These are phyloP conservation scores for Colletotrichum navitas DNA, from an alignment of 2,329 filamentous ascomycete species.

Conservation along the genomic window DNA sequence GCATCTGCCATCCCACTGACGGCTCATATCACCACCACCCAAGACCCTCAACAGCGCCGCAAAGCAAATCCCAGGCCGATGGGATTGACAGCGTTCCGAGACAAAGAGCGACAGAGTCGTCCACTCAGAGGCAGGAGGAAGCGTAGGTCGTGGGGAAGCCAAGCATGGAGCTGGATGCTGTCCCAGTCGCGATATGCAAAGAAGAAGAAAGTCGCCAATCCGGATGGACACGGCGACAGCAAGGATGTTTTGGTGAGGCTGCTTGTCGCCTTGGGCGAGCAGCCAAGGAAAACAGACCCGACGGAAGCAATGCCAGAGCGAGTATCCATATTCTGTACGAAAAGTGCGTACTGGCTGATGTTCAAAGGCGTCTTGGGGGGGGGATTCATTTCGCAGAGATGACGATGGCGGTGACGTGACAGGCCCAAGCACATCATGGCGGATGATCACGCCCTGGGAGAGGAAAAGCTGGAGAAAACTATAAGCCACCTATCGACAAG, in stretches of 20 bases:
- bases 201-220: conserved; percentile 26
- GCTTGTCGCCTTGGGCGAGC: neutral
- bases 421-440: conserved; percentile 17
- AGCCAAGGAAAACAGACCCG: neutral
- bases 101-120: conserved; percentile 20
- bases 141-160: conserved; percentile 22
- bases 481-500: no score
- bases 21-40: neutral
- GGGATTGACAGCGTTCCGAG: conserved; percentile 30
- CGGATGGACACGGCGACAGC: neutral
- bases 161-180: conserved; percentile 24
- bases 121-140: conserved; percentile 13
- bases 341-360: neutral
- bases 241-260: conserved; percentile 24
- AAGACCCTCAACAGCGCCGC: conserved; percentile 18
- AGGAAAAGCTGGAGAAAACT: neutral
- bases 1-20: neutral
- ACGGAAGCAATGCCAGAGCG: neutral
- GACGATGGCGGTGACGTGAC: conserved; percentile 31
- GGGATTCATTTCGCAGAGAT: conserved; percentile 26
- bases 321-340: neutral
- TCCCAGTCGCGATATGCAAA: conserved; percentile 7
- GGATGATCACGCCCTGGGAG: neutral
- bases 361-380: conserved; percentile 1
- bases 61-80: conserved; percentile 18